These are phyloP conservation scores for Schwanniomyces vanrijiae DNA, from an alignment of 805 yeast genomes.

Conservation along the genomic window DNA sequence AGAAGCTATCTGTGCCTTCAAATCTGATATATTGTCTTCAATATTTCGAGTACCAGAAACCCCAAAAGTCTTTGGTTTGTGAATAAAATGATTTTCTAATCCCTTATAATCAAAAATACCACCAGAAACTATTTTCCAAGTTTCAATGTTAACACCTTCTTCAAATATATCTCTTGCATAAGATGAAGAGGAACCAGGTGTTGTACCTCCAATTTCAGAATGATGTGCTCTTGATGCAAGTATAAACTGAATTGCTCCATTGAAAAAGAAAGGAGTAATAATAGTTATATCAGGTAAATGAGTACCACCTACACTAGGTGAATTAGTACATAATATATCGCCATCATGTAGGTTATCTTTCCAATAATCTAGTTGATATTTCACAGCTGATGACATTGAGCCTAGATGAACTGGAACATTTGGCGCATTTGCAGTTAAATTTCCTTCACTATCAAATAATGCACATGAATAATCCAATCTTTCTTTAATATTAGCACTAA, in stretches of 20 bases:
- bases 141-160: constrained; percentile 20
- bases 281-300: constrained; percentile 68
- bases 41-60: constrained; percentile 20
- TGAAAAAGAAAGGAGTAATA: constrained; percentile 19
- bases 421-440: constrained; percentile 84
- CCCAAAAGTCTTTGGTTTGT: constrained; percentile 16
- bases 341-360: constrained; percentile 63
- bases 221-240: constrained; percentile 23
- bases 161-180: constrained; percentile 15
- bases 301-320: constrained; percentile 83
- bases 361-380: constrained; percentile 67
- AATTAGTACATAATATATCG: constrained; percentile 76
- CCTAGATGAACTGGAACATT: constrained; percentile 87
- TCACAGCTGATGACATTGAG: constrained; percentile 80
- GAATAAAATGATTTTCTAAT: constrained; percentile 13
- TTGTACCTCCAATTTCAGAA: constrained; percentile 23
- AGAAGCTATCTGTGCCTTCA: constrained; percentile 85
- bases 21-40: constrained; percentile 41
- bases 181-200: constrained; percentile 19
- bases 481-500: constrained; percentile 82
- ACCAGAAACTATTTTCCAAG: constrained; percentile 16
- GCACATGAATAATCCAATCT: constrained; percentile 86
- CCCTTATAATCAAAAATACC: constrained; percentile 19
- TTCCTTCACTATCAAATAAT: constrained; percentile 72
- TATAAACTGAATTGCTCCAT: constrained; percentile 13